Evolutionary conservation across 805 yeast species (phyloP).

Genomic region (Myxozyma vanderwaltii): DNA sequence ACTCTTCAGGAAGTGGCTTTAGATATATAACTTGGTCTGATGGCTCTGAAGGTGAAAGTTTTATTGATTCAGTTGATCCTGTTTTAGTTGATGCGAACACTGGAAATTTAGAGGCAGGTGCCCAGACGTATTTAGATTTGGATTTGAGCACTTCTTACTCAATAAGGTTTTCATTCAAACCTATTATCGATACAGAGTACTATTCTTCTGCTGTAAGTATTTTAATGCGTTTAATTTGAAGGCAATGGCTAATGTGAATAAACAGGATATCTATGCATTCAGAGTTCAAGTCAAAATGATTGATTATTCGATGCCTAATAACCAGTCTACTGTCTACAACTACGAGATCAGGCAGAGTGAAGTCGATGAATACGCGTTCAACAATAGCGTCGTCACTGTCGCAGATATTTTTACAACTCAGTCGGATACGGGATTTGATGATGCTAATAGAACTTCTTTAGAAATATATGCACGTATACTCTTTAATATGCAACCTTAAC

Average conservation of each 20-base stretch:
- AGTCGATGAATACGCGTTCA: neutral
- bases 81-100: neutral
- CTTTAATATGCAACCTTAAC: neutral
- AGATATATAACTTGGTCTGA: neutral
- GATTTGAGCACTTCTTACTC: neutral
- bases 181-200: neutral
- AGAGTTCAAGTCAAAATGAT: neutral
- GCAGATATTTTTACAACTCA: neutral
- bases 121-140: neutral
- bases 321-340: neutral
- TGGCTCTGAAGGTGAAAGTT: neutral
- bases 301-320: neutral
- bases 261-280: neutral
- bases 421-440: neutral
- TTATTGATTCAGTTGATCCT: neutral
- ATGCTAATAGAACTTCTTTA: neutral
- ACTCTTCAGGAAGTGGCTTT: neutral
- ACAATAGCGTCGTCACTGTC: conserved; percentile 1
- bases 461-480: neutral
- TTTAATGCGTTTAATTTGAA: too few relatives aligned
- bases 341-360: neutral
- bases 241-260: too few relatives aligned
- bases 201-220: neutral
- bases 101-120: neutral
- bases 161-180: neutral